Base-by-base conservation (phyloP, 495 filamentous ascomycete species). In the Lophiotrema nucula region DNA sequence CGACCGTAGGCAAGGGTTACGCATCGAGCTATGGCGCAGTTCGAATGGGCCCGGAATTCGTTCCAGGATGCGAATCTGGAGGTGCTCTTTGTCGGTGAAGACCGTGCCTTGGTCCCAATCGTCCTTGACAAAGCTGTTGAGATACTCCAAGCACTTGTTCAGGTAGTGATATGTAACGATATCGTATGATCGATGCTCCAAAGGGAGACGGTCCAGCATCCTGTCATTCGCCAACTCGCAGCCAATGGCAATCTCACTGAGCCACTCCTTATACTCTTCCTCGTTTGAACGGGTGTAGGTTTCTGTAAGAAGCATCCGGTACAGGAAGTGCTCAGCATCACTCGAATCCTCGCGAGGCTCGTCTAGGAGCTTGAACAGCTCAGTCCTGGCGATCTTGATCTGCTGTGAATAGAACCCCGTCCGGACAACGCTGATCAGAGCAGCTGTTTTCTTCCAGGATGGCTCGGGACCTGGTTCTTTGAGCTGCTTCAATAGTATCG, bases 141-240 rank as follows among this genome's bases (percentile, higher is more conserved):
- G 48, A 35, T 52, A 52, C 15, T 39, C 42, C 16, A 60, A 48
- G 42, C 56, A 51, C n/a, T 53, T 31, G 38, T 33, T 53, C 16
- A 60, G 56, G 56, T 60, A 60, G 42, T 60, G 56, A 31, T 60
- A 60, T 16, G 48, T 60, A n/a, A 60, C 15, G 6, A 60, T 22
- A 25, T 60, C 56, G 24, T 35, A 52, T 4, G 15, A 26, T 2
- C 56, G 56, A 27, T 60, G 31, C 10, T 53, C 42, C n/a, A 1
- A 0, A 2, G 56, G 56, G 15, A 60, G n/a, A 13, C 19, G 23
- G 23, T 53, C 41, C 13, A 60, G 37, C 48, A 60, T 51, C 19
- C 28, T 46, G 18, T 60, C 56, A 28, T 45, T 53, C 12, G 41
- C 48, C 13, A 60, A 24, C 15, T 60, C 56, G 28, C 56, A 60